Base-by-base conservation (phyloP, 106 monocot genomes). In the Acorus gramineus region DNA sequence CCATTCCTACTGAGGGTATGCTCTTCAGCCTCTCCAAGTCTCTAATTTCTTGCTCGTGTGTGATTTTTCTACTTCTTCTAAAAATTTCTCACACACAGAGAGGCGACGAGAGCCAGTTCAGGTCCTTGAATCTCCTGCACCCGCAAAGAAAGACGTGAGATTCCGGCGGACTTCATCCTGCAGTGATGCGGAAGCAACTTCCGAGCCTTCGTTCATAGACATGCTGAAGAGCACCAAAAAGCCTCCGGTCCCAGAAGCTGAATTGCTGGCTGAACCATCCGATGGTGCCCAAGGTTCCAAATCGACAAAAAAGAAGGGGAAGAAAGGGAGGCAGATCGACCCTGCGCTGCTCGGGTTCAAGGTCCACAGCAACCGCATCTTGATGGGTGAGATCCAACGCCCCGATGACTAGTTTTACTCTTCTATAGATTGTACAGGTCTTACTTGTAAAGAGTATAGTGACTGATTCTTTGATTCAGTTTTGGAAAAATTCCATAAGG, bases 361-460 rank as follows among this genome's bases (percentile, higher is more conserved):
- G 73, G 89, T 89, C 59, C 89, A 89, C 51, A 89, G 89, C 68
- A 89, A 89, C 72, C 85, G 89, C 28, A 82, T 82, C 63, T 72
- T 89, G 89, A 89, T 82, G 89, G 89, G 89, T 55, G 89, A 89
- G 77, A 89, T 89, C 55, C 82, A 85, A 9, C 85, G 89, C n/a
- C 71, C 65, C 2, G 82, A 85, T 53, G 74, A 82, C 65, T 73
- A 56, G 69, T 28, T 50, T 50, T 2, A 14, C 7, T 64, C 8
- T 50, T 6, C 51, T 63, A 49, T 49, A 64, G 11, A 7, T 6
- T 64, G 64, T 64, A 64, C 64, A 64, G 64, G 4, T 13, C 28
- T 28, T 28, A 28, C 28, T 28, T 28, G 28, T 28, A 28, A 28
- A 28, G 28, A 28, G 28, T 28, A 28, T 28, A 28, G 28, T 28